Conservation (phyloP, 768 basidiomycete genomes). For the Imleria badia region DNA sequence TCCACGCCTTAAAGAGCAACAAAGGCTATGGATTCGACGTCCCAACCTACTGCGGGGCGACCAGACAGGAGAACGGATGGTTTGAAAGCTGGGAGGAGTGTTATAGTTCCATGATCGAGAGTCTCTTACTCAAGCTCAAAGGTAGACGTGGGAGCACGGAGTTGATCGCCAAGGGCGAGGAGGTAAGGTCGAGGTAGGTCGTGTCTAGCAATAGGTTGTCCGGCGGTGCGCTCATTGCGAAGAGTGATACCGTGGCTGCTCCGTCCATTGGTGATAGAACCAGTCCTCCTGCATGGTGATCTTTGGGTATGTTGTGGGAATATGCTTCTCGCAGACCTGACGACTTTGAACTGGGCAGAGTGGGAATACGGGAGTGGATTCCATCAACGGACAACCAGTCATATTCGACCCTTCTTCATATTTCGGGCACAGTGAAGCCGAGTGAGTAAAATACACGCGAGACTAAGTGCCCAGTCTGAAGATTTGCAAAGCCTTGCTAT, state of each 20-base stretch:
- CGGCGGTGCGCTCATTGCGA: slow-evolving; percentile 8
- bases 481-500: slow-evolving; percentile 58
- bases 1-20: slow-evolving; percentile 56
- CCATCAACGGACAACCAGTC: slow-evolving; percentile 52
- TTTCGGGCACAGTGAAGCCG: slow-evolving; percentile 80
- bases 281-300: slow-evolving; percentile 77
- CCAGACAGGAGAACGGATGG: slow-evolving; percentile 72
- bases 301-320: slow-evolving; percentile 58
- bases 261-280: slow-evolving; percentile 53
- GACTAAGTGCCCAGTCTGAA: slow-evolving; percentile 1
- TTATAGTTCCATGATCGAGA: slow-evolving; percentile 59
- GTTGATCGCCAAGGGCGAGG: slow-evolving; percentile 51
- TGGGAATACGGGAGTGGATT: slow-evolving; percentile 69
- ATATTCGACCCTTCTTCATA: slow-evolving; percentile 80
- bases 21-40: slow-evolving; percentile 68
- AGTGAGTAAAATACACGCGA: slow-evolving; percentile 48
- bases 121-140: slow-evolving; percentile 49
- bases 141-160: slow-evolving; percentile 41
- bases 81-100: slow-evolving; percentile 70
- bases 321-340: background rate
- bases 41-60: slow-evolving; percentile 77
- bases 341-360: slow-evolving; percentile 42
- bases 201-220: background rate
- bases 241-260: slow-evolving; percentile 78
- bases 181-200: slow-evolving; percentile 48